Evolutionary conservation across 78 protist genomes (phyloP), one percentile per base, ranked within the genome.

Genomic region (Dictyostelium capitatum): DNA sequence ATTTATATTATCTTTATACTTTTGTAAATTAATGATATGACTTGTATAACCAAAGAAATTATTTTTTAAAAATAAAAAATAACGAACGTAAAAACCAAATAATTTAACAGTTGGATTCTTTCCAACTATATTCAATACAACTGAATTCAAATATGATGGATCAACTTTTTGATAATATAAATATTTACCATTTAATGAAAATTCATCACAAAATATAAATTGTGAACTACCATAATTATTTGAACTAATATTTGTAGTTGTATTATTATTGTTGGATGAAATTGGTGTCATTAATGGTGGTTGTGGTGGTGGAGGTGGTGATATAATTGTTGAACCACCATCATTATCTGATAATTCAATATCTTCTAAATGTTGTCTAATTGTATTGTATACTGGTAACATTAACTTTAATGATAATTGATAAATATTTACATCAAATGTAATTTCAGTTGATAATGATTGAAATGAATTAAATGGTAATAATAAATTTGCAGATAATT

Each of bases 21-120:
- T 82, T 32, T 90, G 80, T 19, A 90, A 79, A 59, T 90, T 80
- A 50, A 82, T 82, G n/a, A 82, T 82, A 28, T 90, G 90, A 54
- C 87, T 69, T 3, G 90, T 82, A 32, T 90, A 90, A 28, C 95
- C 95, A 59, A 90, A 90, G 56, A 90, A 90, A 15, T 90, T 90
- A 57, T 90, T 82, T 51, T 90, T 90, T 28, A 90, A 47, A 46
- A 90, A 90, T 17, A 90, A 23, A 11, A 90, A 82, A 57, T 90
- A 90, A 46, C 83, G 75, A 1, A 90, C 89, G 32, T 90, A 90
- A 70, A 90, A 90, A n/a, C 95, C 95, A 82, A 82, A 82, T 15
- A 90, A 37, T 73, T 70, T 90, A 23, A 90, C 95, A 2, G 80
- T 56, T 28, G 89, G 90, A 69, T 62, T 70, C 50, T 47, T 50